Conservation (phyloP, 768 basidiomycete species). For the Crucibulum laeve region DNA sequence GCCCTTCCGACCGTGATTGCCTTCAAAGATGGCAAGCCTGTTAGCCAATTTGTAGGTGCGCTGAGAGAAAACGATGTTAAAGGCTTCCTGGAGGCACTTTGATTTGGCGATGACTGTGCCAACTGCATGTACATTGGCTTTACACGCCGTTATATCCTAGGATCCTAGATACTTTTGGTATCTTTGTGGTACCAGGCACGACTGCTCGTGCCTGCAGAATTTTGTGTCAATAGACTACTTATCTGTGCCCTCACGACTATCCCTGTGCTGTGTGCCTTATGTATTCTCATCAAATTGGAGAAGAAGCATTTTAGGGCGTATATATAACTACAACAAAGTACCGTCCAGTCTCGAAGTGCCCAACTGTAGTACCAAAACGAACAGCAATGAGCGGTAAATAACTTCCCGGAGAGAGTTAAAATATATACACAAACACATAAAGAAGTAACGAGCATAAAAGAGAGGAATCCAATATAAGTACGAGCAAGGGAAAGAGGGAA, state of each 20-base stretch:
- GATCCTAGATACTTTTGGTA: too few species aligned
- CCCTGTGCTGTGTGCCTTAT: too few species aligned
- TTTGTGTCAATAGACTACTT: too few species aligned
- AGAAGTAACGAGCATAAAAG: constrained; percentile 5
- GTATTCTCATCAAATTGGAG: too few species aligned
- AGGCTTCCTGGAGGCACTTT: too few species aligned
- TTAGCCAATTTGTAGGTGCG: constrained; percentile 64
- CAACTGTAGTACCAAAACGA: not conserved
- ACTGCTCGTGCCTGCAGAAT: too few species aligned
- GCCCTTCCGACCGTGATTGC: constrained; percentile 80
- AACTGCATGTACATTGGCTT: too few species aligned
- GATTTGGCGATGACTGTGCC: too few species aligned
- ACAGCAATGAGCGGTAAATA: constrained; percentile 1
- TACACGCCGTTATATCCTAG: too few species aligned
- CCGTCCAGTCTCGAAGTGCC: not conserved
- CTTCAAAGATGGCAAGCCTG: constrained; percentile 57
- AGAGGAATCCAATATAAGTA: constrained; percentile 3
- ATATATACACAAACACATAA: constrained; percentile 8
- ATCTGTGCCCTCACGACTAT: too few species aligned
- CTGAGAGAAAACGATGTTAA: constrained; percentile 37
- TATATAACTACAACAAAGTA: constrained; percentile 1
- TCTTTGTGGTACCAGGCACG: too few species aligned
- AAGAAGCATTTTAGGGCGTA: not conserved
- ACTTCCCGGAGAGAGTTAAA: not conserved
- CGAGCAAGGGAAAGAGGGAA: constrained; percentile 9